Conservation (phyloP, 2,329 filamentous ascomycete genomes). For the Dryadomyces sulphureus region DNA sequence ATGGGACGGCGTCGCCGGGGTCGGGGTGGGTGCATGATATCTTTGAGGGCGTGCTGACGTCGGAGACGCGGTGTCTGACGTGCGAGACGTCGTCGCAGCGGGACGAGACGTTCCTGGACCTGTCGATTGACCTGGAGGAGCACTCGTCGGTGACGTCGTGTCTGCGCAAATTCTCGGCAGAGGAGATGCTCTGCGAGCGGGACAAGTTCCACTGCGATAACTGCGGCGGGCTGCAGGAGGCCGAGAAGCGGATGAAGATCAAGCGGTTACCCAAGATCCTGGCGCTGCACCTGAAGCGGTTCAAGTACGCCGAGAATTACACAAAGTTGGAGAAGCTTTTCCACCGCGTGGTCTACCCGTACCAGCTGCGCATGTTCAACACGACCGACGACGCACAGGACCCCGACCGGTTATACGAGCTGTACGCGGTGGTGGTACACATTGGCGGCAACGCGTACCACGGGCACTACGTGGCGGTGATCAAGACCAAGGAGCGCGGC, state of each 20-base stretch:
- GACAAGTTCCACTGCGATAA: slow-evolving; percentile 99
- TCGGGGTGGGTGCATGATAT: slow-evolving; percentile 93
- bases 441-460: slow-evolving; percentile 96
- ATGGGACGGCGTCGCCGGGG: slow-evolving; percentile 40
- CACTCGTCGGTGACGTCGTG: slow-evolving; percentile 95
- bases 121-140: slow-evolving; percentile 90
- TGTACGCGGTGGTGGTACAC: slow-evolving; percentile 94
- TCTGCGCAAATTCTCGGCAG: slow-evolving; percentile 86
- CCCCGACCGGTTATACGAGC: slow-evolving; percentile 83
- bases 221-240: slow-evolving; percentile 90
- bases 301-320: slow-evolving; percentile 96
- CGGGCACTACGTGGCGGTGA: slow-evolving; percentile 92
- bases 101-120: slow-evolving; percentile 88
- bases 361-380: slow-evolving; percentile 91
- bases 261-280: slow-evolving; percentile 85
- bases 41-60: slow-evolving; percentile 87
- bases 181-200: slow-evolving; percentile 95
- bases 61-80: slow-evolving; percentile 89
- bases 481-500: slow-evolving; percentile 90
- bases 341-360: slow-evolving; percentile 92
- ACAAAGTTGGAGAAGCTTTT: slow-evolving; percentile 91
- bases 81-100: slow-evolving; percentile 92
- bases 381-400: slow-evolving; percentile 92
- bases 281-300: slow-evolving; percentile 85
- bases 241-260: slow-evolving; percentile 98